Conservation (phyloP, 306 rosid genomes). For the Rubus parviflorus region DNA sequence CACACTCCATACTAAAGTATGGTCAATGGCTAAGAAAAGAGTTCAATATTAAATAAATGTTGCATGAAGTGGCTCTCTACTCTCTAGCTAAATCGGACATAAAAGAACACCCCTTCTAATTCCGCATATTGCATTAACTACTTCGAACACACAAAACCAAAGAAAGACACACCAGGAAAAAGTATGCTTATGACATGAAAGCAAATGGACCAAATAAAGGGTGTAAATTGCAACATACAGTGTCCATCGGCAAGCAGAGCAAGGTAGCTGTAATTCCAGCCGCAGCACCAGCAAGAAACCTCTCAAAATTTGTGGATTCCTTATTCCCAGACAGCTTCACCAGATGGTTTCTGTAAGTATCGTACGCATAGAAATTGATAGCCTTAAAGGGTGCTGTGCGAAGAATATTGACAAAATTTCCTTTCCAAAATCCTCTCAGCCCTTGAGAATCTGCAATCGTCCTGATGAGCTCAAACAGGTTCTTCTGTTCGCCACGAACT, state of each 20-base stretch:
- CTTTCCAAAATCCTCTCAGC: slow-evolving; percentile 92
- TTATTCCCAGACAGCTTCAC: slow-evolving; percentile 56
- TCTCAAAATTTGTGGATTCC: slow-evolving; percentile 86
- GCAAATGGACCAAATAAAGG: neutral
- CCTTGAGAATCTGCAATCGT: slow-evolving; percentile 86
- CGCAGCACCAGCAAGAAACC: slow-evolving; percentile 95
- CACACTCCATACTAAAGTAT: neutral
- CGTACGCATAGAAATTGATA: slow-evolving; percentile 83
- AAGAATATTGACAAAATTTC: slow-evolving; percentile 88
- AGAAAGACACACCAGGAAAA: neutral
- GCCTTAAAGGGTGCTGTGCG: slow-evolving; percentile 96
- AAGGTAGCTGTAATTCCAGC: slow-evolving; percentile 89
- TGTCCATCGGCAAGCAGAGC: slow-evolving; percentile 94
- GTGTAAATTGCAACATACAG: slow-evolving; percentile 53
- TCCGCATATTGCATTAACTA: neutral
- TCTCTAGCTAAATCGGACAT: neutral
- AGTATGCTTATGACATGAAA: neutral
- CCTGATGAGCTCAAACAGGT: slow-evolving; percentile 63
- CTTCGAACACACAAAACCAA: neutral
- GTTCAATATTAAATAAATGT: neutral
- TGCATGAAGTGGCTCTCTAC: neutral
- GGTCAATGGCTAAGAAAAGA: neutral
- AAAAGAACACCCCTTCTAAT: neutral
- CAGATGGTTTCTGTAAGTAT: slow-evolving; percentile 78
- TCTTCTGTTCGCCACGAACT: slow-evolving; percentile 81